A percentile compares a stretch with the other conserved stretches of the same genome.
Evolutionary conservation across 768 basidiomycete genomes (phyloP).

Genomic region (Scleroderma citrinum): DNA sequence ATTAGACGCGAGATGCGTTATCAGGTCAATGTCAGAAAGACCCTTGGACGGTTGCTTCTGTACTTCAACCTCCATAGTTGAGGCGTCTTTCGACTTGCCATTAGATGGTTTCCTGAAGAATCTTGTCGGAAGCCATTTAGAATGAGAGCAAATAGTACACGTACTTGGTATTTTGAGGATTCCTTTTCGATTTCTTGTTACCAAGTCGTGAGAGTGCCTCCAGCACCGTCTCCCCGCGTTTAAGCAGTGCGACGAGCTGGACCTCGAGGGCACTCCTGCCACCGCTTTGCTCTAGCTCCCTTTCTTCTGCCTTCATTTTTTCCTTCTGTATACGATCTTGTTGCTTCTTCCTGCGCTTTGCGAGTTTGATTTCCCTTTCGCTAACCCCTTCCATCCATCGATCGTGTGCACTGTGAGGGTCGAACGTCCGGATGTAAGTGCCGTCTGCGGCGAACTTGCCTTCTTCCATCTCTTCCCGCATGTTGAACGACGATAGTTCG

Average conservation of each 20-base stretch:
- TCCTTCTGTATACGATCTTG: constrained; percentile 69
- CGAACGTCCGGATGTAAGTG: constrained; percentile 76
- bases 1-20: constrained; percentile 84
- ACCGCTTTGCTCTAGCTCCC: constrained; percentile 62
- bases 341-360: constrained; percentile 66
- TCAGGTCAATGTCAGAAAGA: constrained; percentile 60
- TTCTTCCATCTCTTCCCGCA: constrained; percentile 98
- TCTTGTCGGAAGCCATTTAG: constrained; percentile 1
- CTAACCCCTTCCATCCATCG: constrained; percentile 92
- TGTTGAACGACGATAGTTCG: constrained; percentile 94
- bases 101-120: constrained; percentile 26
- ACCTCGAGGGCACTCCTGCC: constrained; percentile 58
- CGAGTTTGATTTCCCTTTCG: constrained; percentile 80
- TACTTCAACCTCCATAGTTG: constrained; percentile 50
- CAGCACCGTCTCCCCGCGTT: constrained; percentile 86
- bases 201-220: constrained; percentile 88
- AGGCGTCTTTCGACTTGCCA: constrained; percentile 27
- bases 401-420: constrained; percentile 90
- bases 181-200: constrained; percentile 47
- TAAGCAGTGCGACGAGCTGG: constrained; percentile 67
- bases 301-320: constrained; percentile 66
- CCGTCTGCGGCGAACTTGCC: constrained; percentile 96
- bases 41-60: constrained; percentile 29
- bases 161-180: constrained; percentile 19
- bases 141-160: not conserved